A percentile compares a stretch with the other conserved stretches of the same genome.
Conservation (phyloP, 352 stramenopile genomes). For the Pythium pectinolyticum region DNA sequence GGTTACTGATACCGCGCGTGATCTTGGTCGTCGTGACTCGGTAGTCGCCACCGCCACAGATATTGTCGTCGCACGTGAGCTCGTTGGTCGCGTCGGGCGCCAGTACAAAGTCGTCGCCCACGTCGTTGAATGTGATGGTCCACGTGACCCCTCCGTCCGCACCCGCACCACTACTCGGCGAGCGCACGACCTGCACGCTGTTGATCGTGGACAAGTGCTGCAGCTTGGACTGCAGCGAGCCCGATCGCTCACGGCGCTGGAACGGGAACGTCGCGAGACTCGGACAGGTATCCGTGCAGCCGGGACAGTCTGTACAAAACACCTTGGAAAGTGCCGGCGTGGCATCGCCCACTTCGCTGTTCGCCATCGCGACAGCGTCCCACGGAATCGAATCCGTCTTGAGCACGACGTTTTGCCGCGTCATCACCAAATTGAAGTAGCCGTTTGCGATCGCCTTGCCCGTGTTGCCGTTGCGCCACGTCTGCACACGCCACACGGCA, state of each 20-base stretch:
- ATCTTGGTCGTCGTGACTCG: slow-evolving; percentile 56
- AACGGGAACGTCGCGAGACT: slow-evolving; percentile 28
- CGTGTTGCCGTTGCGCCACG: slow-evolving; percentile 24
- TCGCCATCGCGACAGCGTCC: slow-evolving; percentile 86
- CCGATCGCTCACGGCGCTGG: slow-evolving; percentile 45
- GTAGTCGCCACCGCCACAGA: slow-evolving; percentile 33
- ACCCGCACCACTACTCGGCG: slow-evolving; percentile 35
- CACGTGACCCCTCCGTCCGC: slow-evolving; percentile 75
- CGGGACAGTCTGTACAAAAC: slow-evolving; percentile 60
- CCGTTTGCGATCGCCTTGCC: slow-evolving; percentile 46
- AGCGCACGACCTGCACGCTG: slow-evolving; percentile 79
- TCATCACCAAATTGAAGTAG: slow-evolving; percentile 61
- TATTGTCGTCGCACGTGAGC: slow-evolving; percentile 30
- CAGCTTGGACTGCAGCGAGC: slow-evolving; percentile 77
- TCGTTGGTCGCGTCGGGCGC: slow-evolving; percentile 24
- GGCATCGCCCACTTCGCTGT: slow-evolving; percentile 71
- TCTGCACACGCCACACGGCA: slow-evolving; percentile 62
- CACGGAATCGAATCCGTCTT: slow-evolving; percentile 89
- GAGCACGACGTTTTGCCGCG: slow-evolving; percentile 40
- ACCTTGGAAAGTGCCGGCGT: slow-evolving; percentile 39
- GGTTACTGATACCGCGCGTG: slow-evolving; percentile 69
- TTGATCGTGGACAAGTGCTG: slow-evolving; percentile 45
- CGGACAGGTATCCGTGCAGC: slow-evolving; percentile 38
- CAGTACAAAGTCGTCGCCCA: slow-evolving; percentile 78
- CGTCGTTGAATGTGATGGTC: slow-evolving; percentile 91